phyloP scores from a whole-genome alignment of 2,329 filamentous ascomycete species.

The Aureobasidium leucospermi region DNA sequence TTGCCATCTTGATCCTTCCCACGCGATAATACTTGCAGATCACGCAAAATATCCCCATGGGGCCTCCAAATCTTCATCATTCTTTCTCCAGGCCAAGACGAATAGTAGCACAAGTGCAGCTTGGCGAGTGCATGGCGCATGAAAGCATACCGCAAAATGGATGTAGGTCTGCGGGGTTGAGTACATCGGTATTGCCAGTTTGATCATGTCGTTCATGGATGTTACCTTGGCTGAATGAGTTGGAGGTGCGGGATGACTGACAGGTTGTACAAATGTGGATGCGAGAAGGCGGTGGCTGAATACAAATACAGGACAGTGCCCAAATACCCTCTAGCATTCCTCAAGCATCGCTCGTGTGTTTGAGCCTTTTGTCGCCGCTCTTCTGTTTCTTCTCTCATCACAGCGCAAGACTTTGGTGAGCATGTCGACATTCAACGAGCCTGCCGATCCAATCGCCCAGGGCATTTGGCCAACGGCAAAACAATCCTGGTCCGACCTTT shows the following conservation, averaged over 20 bases:
- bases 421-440: slow-evolving; percentile 32
- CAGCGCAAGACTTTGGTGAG: background rate
- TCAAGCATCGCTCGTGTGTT: background rate
- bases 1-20: background rate
- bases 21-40: background rate
- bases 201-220: background rate
- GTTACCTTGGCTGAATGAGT: background rate
- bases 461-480: slow-evolving; percentile 58
- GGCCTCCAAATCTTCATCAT: background rate
- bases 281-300: background rate
- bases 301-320: background rate
- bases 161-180: background rate
- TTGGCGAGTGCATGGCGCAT: background rate
- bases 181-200: background rate
- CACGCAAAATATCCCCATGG: background rate
- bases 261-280: background rate
- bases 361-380: background rate
- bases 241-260: background rate
- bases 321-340: background rate
- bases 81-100: background rate
- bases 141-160: background rate
- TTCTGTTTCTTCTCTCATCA: background rate
- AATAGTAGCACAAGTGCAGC: background rate
- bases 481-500: slow-evolving; percentile 58
- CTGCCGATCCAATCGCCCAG: slow-evolving; percentile 60